Conservation (phyloP, 2,329 filamentous ascomycete species). For the Elsinoe perseae region DNA sequence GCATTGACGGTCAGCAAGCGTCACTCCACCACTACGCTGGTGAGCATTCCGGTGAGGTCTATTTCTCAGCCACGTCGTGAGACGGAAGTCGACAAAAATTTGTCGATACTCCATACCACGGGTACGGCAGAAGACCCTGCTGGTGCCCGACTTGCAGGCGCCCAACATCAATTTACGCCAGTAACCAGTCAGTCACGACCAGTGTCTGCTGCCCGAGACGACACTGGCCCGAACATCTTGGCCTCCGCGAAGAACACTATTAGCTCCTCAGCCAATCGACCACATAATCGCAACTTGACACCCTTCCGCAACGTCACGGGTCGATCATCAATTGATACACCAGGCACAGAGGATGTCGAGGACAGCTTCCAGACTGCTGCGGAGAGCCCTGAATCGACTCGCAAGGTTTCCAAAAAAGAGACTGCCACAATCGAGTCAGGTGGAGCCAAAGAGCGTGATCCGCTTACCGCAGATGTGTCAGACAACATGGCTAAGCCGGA, state of each 20-base stretch:
- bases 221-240: neutral
- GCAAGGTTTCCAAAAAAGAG: neutral
- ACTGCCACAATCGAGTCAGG: too few relatives aligned
- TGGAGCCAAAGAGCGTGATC: neutral
- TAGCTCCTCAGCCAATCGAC: neutral
- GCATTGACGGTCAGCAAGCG: slow-evolving; percentile 1
- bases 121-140: too few relatives aligned
- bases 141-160: too few relatives aligned
- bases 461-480: neutral
- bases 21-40: neutral
- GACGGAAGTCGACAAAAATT: neutral
- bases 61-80: neutral
- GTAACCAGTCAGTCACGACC: too few relatives aligned
- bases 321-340: neutral
- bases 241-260: neutral
- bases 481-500: neutral
- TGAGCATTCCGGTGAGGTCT: neutral
- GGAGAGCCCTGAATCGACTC: slow-evolving; percentile 20
- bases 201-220: too few relatives aligned
- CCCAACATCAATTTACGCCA: neutral
- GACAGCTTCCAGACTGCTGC: slow-evolving; percentile 30
- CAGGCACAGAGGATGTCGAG: slow-evolving; percentile 22
- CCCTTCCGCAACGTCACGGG: slow-evolving; percentile 2
- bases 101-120: too few relatives aligned
- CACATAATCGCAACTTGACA: slow-evolving; percentile 3